These are phyloP conservation scores for Adiantum capillusveneris DNA, from an alignment of 75 land plant genomes.

Conservation along the genomic window DNA sequence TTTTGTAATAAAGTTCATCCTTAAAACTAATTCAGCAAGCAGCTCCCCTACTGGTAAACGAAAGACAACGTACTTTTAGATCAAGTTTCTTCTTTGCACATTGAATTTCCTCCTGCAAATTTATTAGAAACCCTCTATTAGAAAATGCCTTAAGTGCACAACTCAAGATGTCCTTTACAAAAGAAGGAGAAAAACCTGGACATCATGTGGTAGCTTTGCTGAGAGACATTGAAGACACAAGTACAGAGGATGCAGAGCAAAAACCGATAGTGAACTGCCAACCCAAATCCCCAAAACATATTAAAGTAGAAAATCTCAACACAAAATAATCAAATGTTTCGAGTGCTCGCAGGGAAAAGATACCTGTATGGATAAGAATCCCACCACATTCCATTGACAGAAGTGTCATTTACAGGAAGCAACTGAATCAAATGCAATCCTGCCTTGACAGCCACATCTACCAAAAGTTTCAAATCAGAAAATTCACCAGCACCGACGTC, in stretches of 20 bases:
- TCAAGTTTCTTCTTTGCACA: slow-evolving; percentile 48
- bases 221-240: slow-evolving; percentile 80
- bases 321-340: not conserved
- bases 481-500: slow-evolving; percentile 94
- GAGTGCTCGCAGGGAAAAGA: not conserved
- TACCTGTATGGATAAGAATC: slow-evolving; percentile 99
- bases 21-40: no score
- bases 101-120: slow-evolving; percentile 64
- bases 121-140: not conserved
- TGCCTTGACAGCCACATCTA: slow-evolving; percentile 79
- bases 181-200: slow-evolving; percentile 47
- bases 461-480: slow-evolving; percentile 77
- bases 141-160: no score
- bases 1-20: no score
- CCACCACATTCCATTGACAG: slow-evolving; percentile 98
- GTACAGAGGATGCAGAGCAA: slow-evolving; percentile 94
- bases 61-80: slow-evolving; percentile 60
- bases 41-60: no score
- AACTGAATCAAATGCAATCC: slow-evolving; percentile 89
- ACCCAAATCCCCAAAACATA: not conserved
- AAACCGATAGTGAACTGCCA: slow-evolving; percentile 93
- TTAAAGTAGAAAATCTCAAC: no score
- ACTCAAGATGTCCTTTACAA: no score
- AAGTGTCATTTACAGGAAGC: slow-evolving; percentile 92
- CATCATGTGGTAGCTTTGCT: slow-evolving; percentile 58